A percentile compares a stretch with the other conserved stretches of the same genome.
phyloP scores from a whole-genome alignment of 495 filamentous ascomycete genomes.

The Penicillium coprophilum region DNA sequence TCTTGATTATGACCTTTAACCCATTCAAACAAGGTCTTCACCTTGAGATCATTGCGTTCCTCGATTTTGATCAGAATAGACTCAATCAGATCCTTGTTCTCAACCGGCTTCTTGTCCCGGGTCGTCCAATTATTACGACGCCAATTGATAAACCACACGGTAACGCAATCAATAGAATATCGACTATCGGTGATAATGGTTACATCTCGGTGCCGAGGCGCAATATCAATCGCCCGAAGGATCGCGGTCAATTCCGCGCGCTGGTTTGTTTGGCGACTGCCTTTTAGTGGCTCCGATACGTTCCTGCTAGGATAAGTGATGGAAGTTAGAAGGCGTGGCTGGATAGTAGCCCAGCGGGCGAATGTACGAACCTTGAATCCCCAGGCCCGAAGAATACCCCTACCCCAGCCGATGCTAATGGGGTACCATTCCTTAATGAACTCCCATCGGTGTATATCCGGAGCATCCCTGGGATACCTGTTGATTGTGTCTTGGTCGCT shows the following conservation, averaged over 20 bases:
- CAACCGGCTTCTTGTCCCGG: conserved; percentile 63
- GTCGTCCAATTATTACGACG: conserved; percentile 76
- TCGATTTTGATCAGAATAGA: conserved; percentile 71
- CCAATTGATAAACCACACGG: conserved; percentile 81
- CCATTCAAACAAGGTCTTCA: conserved; percentile 74
- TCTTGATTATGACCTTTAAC: conserved; percentile 76
- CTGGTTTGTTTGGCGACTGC: conserved; percentile 83
- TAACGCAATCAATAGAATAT: conserved; percentile 90
- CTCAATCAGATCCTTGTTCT: conserved; percentile 82
- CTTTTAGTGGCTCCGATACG: conserved; percentile 75
- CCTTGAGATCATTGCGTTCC: conserved; percentile 58
- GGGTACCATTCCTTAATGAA: conserved; percentile 70
- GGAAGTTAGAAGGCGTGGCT: conserved; percentile 24
- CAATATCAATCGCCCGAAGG: conserved; percentile 74
- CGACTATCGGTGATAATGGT: conserved; percentile 79
- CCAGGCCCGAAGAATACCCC: conserved; percentile 83
- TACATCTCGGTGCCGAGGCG: conserved; percentile 61
- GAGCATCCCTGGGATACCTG: conserved; percentile 51
- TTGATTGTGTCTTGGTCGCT: conserved; percentile 43
- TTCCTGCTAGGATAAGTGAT: conserved; percentile 59
- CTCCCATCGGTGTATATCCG: conserved; percentile 91
- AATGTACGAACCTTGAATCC: conserved; percentile 61
- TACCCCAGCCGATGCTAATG: conserved; percentile 72
- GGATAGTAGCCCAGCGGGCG: background rate
- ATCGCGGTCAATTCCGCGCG: conserved; percentile 91